Conservation (phyloP, 768 basidiomycete species). For the Rhodotorula kratochvilovae region DNA sequence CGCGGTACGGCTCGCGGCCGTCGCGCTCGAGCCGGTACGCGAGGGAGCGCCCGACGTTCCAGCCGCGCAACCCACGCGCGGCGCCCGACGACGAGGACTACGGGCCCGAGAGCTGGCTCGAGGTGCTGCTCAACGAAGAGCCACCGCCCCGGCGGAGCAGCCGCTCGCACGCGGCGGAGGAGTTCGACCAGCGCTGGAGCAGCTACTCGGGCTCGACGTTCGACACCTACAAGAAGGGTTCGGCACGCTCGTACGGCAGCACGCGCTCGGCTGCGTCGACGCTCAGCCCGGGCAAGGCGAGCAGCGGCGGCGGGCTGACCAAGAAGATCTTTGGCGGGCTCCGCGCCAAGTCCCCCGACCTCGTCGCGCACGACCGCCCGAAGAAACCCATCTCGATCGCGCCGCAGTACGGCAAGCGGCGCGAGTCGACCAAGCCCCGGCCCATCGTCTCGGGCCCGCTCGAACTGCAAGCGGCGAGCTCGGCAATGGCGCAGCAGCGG, state of each 20-base stretch:
- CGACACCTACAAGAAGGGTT: neutral
- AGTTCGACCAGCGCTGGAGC: conserved; percentile 4
- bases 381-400: conserved; percentile 15
- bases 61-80: conserved; percentile 20
- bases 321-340: conserved; percentile 14
- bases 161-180: neutral
- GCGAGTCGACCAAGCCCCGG: neutral
- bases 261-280: neutral
- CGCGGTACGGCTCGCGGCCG: neutral
- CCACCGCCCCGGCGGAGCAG: neutral
- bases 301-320: neutral
- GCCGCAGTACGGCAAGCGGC: neutral
- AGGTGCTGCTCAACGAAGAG: conserved; percentile 25
- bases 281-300: neutral
- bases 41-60: neutral
- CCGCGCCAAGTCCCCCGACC: neutral
- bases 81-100: conserved; percentile 8
- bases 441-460: conserved; percentile 29
- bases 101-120: conserved; percentile 19
- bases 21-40: neutral
- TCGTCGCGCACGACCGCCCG: neutral
- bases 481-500: neutral
- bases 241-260: neutral
- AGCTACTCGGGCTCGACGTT: neutral
- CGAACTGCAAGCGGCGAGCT: conserved; percentile 13